Percentiles rank a stretch among this genome's conserved stretches.
phyloP scores from a whole-genome alignment of 345 rosid genomes.

The Acer campestre region DNA sequence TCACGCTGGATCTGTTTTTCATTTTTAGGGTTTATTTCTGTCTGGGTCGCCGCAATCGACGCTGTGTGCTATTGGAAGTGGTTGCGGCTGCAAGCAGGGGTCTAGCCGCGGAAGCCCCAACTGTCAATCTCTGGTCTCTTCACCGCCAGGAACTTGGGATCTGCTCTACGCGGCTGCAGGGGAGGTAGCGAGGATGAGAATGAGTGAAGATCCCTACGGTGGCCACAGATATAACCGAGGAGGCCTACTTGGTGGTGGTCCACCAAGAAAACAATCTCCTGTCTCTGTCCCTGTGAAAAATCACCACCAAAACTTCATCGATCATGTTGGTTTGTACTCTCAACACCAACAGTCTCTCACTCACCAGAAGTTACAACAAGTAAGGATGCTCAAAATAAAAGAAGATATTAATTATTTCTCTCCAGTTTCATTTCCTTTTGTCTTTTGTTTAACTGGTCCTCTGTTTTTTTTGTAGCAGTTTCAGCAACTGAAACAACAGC shows the following conservation, averaged over 20 bases:
- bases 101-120: conserved; percentile 36
- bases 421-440: background rate
- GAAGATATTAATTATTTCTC: background rate
- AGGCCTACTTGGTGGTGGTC: conserved; percentile 30
- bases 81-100: conserved; percentile 40
- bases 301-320: conserved; percentile 18
- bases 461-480: conserved; percentile 34
- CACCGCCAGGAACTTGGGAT: conserved; percentile 56
- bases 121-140: conserved; percentile 24
- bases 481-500: conserved; percentile 59
- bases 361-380: conserved; percentile 66
- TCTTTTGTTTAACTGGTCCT: background rate
- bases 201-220: conserved; percentile 26
- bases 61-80: conserved; percentile 37
- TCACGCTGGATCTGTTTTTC: background rate
- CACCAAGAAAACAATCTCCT: conserved; percentile 29
- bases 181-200: conserved; percentile 47
- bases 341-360: conserved; percentile 34
- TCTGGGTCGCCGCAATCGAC: conserved; percentile 63
- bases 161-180: conserved; percentile 59
- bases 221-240: conserved; percentile 16
- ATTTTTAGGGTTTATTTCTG: conserved; percentile 35
- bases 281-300: conserved; percentile 34
- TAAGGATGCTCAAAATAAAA: conserved; percentile 17
- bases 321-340: conserved; percentile 23